Conservation (phyloP, 345 rosid genomes). For the Aegle marmelos region DNA sequence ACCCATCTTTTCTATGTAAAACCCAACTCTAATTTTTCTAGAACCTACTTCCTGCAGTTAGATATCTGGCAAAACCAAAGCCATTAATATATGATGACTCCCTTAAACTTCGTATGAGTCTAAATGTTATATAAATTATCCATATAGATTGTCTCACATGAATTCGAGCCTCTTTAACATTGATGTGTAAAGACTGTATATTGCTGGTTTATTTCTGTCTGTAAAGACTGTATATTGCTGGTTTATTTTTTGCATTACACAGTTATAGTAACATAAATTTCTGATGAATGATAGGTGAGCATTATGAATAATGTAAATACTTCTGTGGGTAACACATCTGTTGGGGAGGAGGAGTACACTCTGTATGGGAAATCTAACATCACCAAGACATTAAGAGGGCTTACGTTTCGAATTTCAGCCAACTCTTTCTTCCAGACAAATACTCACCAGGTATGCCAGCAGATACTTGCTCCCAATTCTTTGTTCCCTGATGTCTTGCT, state of each 20-base stretch:
- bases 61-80: background rate
- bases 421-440: constrained; percentile 97
- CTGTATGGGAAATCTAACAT: constrained; percentile 71
- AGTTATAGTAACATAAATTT: background rate
- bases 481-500: background rate
- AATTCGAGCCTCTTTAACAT: background rate
- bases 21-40: background rate
- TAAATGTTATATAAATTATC: background rate
- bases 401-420: constrained; percentile 87
- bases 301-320: constrained; percentile 84
- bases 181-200: background rate
- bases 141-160: background rate
- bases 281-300: constrained; percentile 54
- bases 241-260: background rate
- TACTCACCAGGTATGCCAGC: constrained; percentile 62
- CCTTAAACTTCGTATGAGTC: background rate
- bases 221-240: background rate
- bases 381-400: constrained; percentile 75
- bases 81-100: background rate
- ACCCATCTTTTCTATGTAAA: background rate
- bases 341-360: constrained; percentile 87
- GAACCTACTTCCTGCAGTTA: background rate
- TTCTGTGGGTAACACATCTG: constrained; percentile 87
- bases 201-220: background rate
- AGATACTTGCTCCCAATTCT: background rate